Conservation (phyloP, 2,329 filamentous ascomycete genomes). For the Arthrobotrys entomopaga region DNA sequence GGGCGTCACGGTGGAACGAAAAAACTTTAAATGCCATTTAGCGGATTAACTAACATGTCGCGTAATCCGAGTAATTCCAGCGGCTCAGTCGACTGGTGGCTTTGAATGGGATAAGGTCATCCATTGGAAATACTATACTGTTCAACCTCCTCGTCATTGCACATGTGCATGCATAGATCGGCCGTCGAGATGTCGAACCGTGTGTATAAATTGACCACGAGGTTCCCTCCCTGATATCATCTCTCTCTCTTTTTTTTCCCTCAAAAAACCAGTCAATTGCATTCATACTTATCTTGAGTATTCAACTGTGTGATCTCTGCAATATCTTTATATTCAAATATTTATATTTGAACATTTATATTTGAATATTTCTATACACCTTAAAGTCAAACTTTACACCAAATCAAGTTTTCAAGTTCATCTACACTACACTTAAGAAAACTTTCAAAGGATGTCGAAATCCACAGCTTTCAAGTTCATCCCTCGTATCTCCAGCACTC, state of each 20-base stretch:
- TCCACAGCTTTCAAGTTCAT: constrained; percentile 67
- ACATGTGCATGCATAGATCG: too few species aligned
- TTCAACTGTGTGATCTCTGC: constrained; percentile 19
- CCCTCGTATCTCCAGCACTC: constrained; percentile 75
- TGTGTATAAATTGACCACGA: constrained; percentile 45
- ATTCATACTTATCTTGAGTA: constrained; percentile 7
- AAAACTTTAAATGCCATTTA: constrained; percentile 11
- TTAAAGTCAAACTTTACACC: background rate
- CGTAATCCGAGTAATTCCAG: constrained; percentile 46
- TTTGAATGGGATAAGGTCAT: constrained; percentile 33
- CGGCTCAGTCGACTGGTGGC: background rate
- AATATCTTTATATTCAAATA: background rate
- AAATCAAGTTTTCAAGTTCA: background rate
- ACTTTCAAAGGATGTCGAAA: constrained; percentile 42
- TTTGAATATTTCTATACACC: background rate
- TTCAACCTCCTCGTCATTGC: constrained; percentile 33
- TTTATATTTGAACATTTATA: background rate
- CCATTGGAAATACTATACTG: constrained; percentile 46
- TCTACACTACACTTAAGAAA: background rate
- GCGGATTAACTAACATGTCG: constrained; percentile 32
- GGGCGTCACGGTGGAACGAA: too few species aligned
- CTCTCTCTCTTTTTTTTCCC: too few species aligned
- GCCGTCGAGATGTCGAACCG: background rate
- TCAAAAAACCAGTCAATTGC: constrained; percentile 34
- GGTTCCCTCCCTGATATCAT: constrained; percentile 34